Percentiles rank a stretch among this genome's conserved stretches.
phyloP scores from a whole-genome alignment of 371 early-diverging fungal species.

The Fennellomyces sp. region DNA sequence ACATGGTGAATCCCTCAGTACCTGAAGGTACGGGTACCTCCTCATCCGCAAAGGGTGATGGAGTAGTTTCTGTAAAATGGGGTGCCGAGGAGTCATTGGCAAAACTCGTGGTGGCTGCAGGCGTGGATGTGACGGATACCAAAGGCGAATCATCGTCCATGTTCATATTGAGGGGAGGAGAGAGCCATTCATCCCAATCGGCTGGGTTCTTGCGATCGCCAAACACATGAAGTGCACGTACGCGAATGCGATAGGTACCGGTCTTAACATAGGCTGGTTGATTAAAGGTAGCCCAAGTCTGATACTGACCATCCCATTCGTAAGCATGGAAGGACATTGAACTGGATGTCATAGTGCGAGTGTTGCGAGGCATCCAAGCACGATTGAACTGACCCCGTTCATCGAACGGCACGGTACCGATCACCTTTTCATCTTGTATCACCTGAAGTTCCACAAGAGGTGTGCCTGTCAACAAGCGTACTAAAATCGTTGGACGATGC shows the following conservation, averaged over 20 bases:
- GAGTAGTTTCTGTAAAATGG: not conserved
- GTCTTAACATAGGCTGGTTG: not conserved
- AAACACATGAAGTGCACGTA: conserved; percentile 18
- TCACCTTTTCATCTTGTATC: not conserved
- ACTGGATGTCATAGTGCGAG: not conserved
- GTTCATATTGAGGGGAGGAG: conserved; percentile 11
- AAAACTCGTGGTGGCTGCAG: not conserved
- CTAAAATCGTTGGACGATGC: not conserved
- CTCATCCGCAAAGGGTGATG: not conserved
- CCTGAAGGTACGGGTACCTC: not conserved
- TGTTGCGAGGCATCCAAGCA: conserved; percentile 14
- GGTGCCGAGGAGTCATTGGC: not conserved
- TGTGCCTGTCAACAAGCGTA: conserved; percentile 11
- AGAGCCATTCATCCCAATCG: conserved; percentile 18
- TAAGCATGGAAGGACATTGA: conserved; percentile 3
- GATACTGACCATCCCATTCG: conserved; percentile 7
- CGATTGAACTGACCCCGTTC: not conserved
- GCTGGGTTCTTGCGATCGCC: conserved; percentile 8
- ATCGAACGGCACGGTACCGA: conserved; percentile 14
- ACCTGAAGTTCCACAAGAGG: conserved; percentile 10
- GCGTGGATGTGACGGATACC: not conserved
- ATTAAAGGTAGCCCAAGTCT: not conserved
- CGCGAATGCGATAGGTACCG: conserved; percentile 7
- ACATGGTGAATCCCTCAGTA: not conserved
- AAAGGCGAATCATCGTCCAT: not conserved